Evolutionary conservation across 495 filamentous ascomycete species (phyloP), one percentile per base, ranked within the genome.

Genomic region (Neurospora sp.): DNA sequence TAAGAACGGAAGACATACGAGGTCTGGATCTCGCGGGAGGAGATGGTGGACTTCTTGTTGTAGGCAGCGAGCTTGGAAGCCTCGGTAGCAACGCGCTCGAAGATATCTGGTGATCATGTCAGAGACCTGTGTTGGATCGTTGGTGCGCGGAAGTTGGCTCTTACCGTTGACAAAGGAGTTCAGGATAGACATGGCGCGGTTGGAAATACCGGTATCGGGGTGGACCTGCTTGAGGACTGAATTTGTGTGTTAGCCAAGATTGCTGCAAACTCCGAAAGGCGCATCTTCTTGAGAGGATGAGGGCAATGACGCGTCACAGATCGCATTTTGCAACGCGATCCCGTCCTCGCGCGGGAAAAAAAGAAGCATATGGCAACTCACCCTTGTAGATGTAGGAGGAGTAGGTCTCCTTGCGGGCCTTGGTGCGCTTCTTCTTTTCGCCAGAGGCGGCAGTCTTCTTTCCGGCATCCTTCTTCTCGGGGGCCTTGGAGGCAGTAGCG

Each of bases 21-120:
- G 78, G 96, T 99, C 90, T 99, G 96, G 82, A 99, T 99, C 87
- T 99, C 96, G 82, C 96, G 92, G 76, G 95, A 97, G 35, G 96
- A 98, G 87, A 99, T 99, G 85, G 96, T 99, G 66, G 95, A 98
- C 89, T 99, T 99, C 93, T 99, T 99, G 91, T 99, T 99, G 89
- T 99, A 99, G 72, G 96, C 96, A 78, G 96, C 96, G 69, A 99
- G 90, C 91, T 99, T 99, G 82, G 94, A 97, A 60, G 96, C 96
- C 85, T 99, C 96, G 72, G 96, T 98, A 70, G 96, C 96, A 78
- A 99, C 96, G 78, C 96, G 96, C 91, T 99, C 96, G 85, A 99
- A 99, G 83, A 99, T 99, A 81, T 99, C 95, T 98, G 75, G 37
- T 39, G 73, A 71, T 69, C 31, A 49, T 46, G 77, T 84, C 80